phyloP scores from a whole-genome alignment of 805 yeast genomes.

The Alloascoidea hylecoeti region DNA sequence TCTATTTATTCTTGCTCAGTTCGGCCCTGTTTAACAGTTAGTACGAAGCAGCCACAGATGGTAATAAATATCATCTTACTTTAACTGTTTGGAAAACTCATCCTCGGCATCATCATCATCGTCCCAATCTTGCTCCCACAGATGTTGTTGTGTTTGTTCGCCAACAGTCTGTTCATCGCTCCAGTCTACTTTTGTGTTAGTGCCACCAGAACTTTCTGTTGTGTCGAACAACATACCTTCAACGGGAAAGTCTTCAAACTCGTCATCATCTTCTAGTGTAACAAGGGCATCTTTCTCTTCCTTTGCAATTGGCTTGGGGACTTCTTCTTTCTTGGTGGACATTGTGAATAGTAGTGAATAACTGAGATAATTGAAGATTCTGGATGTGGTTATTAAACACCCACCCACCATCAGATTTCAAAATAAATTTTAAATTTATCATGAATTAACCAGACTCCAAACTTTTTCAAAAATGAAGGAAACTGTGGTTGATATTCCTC shows the following conservation, averaged over 20 bases:
- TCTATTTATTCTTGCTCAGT: too few relatives aligned
- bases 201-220: not conserved
- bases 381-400: too few relatives aligned
- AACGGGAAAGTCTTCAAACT: constrained; percentile 91
- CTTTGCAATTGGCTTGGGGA: too few relatives aligned
- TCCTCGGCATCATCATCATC: constrained; percentile 84
- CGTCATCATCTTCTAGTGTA: constrained; percentile 90
- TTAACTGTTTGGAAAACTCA: constrained; percentile 65
- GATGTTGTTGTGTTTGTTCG: constrained; percentile 31
- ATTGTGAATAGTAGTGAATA: too few relatives aligned
- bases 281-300: constrained; percentile 26
- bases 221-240: constrained; percentile 36
- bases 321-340: constrained; percentile 5
- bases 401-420: too few relatives aligned
- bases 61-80: constrained; percentile 20
- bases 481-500: constrained; percentile 56
- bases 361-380: too few relatives aligned
- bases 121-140: constrained; percentile 98
- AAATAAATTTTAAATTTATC: too few relatives aligned
- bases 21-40: too few relatives aligned
- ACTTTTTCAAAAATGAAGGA: constrained; percentile 18
- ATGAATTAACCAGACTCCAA: too few relatives aligned
- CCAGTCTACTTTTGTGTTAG: constrained; percentile 36
- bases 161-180: constrained; percentile 31
- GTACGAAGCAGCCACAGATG: too few relatives aligned